Conservation (phyloP, 441 rosid species). For the Cnidoscolus chayamansa region DNA sequence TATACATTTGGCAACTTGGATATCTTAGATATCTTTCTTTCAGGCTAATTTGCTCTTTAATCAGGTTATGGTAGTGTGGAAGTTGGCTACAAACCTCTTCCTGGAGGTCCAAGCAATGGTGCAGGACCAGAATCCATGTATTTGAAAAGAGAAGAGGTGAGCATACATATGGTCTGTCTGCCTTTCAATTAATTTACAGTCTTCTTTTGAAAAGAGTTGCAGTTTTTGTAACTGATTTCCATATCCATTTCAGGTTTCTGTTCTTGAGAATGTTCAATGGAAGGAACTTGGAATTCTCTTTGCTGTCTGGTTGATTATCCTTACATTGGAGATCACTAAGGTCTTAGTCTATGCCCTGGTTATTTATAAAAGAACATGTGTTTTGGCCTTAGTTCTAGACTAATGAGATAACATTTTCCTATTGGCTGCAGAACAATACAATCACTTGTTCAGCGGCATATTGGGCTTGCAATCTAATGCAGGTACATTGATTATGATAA, state of each 20-base stretch:
- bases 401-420: constrained; percentile 19
- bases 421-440: constrained; percentile 42
- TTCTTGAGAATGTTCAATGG: constrained; percentile 47
- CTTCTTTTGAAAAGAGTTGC: neutral
- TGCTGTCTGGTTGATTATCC: constrained; percentile 46
- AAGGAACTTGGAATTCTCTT: constrained; percentile 49
- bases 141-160: constrained; percentile 36
- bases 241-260: constrained; percentile 38
- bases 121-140: constrained; percentile 23
- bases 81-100: constrained; percentile 32
- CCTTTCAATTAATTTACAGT: neutral
- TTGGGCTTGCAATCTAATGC: constrained; percentile 47
- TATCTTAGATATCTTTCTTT: neutral
- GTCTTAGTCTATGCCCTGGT: constrained; percentile 21
- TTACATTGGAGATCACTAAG: constrained; percentile 49
- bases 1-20: neutral
- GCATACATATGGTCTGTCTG: neutral
- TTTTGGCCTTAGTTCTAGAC: constrained; percentile 8
- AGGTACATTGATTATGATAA: constrained; percentile 31
- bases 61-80: constrained; percentile 30
- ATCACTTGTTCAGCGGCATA: constrained; percentile 47
- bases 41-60: constrained; percentile 9
- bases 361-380: neutral
- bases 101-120: constrained; percentile 29
- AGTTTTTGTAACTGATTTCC: constrained; percentile 6